Conservation (phyloP, 2,329 filamentous ascomycete genomes). For the Stagonosporopsis vannaccii region DNA sequence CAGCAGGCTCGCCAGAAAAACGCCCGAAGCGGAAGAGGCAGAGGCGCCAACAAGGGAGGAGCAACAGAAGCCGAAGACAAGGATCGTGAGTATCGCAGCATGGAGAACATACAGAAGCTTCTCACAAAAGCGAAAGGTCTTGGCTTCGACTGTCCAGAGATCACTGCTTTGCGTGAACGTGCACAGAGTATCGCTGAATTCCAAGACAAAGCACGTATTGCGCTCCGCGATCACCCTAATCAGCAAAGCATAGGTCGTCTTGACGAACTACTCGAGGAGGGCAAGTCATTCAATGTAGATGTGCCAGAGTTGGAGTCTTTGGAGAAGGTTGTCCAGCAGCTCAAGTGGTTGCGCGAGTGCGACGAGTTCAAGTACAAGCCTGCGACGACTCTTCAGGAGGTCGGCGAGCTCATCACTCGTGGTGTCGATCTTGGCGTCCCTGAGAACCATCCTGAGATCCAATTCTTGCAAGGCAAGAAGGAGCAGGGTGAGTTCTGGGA, state of each 20-base stretch:
- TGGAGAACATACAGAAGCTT: conserved; percentile 86
- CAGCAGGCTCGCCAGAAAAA: conserved; percentile 97
- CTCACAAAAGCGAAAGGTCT: conserved; percentile 84
- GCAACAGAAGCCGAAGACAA: conserved; percentile 84
- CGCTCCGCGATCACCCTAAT: conserved; percentile 65
- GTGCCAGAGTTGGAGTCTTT: conserved; percentile 86
- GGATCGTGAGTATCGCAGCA: conserved; percentile 82
- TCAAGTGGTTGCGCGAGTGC: conserved; percentile 87
- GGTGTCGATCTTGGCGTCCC: conserved; percentile 80
- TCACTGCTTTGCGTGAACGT: conserved; percentile 82
- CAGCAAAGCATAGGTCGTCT: conserved; percentile 71
- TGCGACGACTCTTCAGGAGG: conserved; percentile 75
- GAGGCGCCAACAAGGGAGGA: conserved; percentile 65
- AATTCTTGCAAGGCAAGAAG: conserved; percentile 77
- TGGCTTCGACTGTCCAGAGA: conserved; percentile 93
- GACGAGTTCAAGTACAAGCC: conserved; percentile 68
- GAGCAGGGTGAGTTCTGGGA: conserved; percentile 87
- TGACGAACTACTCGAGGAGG: conserved; percentile 89
- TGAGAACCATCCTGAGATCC: conserved; percentile 79
- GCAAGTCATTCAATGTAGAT: conserved; percentile 88
- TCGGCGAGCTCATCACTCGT: conserved; percentile 78
- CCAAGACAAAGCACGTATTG: conserved; percentile 75
- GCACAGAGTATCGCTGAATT: conserved; percentile 85
- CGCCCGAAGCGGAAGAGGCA: conserved; percentile 82
- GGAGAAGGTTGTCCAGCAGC: conserved; percentile 79